phyloP scores from a whole-genome alignment of 2,329 filamentous ascomycete genomes.

The Septoria petroselini region DNA sequence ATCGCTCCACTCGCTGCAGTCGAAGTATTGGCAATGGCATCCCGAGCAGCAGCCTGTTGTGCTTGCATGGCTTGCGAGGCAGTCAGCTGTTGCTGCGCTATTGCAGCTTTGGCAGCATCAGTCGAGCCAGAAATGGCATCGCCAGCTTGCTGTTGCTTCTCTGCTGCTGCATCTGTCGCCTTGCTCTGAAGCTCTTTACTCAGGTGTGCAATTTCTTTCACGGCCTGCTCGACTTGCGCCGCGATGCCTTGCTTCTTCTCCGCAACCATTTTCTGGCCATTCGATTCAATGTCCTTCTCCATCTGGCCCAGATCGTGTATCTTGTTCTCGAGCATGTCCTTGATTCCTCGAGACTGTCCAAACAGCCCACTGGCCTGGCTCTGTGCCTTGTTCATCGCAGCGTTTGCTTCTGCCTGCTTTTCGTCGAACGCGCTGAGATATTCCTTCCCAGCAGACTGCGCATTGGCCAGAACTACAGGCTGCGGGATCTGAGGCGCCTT shows the following conservation, averaged over 20 bases:
- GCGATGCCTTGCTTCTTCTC: conserved; percentile 22
- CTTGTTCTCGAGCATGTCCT: conserved; percentile 21
- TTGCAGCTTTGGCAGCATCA: conserved; percentile 10
- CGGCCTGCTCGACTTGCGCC: conserved; percentile 13
- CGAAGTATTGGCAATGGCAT: conserved; percentile 7
- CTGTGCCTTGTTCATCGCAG: conserved; percentile 18
- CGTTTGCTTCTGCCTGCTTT: conserved; percentile 20
- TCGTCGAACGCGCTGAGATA: conserved; percentile 13
- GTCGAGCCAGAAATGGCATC: background rate
- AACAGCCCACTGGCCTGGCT: conserved; percentile 16
- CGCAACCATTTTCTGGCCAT: conserved; percentile 17
- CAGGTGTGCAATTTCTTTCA: conserved; percentile 18
- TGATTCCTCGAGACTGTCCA: conserved; percentile 17
- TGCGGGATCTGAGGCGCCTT: background rate
- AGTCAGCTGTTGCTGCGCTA: conserved; percentile 9
- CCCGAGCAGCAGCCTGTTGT: conserved; percentile 1
- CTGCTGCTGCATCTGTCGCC: conserved; percentile 4
- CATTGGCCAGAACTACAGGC: background rate
- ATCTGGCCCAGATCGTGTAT: conserved; percentile 23
- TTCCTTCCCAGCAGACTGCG: conserved; percentile 2
- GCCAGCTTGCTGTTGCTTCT: conserved; percentile 12
- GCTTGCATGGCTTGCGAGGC: conserved; percentile 3
- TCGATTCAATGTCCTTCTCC: conserved; percentile 25
- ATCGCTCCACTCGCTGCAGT: conserved; percentile 5
- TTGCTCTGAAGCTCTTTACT: conserved; percentile 21